These are phyloP conservation scores for Caryopteris hybrid DNA, from an alignment of 305 asterid genomes.

Conservation along the genomic window DNA sequence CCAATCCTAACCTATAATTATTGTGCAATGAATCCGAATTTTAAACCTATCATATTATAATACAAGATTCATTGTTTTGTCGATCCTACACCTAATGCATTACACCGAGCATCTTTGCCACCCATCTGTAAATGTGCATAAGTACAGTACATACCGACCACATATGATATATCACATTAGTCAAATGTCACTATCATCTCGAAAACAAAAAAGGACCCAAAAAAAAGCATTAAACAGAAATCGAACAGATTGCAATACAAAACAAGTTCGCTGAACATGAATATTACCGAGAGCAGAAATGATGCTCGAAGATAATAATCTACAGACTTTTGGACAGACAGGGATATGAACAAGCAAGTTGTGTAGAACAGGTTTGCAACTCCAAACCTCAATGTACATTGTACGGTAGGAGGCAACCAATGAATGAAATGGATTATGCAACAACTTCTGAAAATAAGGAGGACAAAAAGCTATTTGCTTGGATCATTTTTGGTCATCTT, in stretches of 20 bases:
- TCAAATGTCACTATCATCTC: not conserved
- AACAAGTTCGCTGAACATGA: not conserved
- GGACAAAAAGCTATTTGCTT: slow-evolving; percentile 31
- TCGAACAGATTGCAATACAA: not conserved
- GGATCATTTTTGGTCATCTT: slow-evolving; percentile 42
- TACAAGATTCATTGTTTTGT: too few relatives aligned
- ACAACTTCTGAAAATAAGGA: slow-evolving; percentile 6
- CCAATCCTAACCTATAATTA: too few relatives aligned
- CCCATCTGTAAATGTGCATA: too few relatives aligned
- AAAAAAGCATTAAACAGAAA: not conserved
- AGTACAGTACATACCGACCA: too few relatives aligned
- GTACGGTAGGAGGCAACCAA: slow-evolving; percentile 29
- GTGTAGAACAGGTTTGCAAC: not conserved
- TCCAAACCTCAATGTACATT: slow-evolving; percentile 10
- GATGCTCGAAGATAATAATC: not conserved
- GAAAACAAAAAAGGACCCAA: too few relatives aligned
- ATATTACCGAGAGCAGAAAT: not conserved
- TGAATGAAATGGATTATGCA: slow-evolving; percentile 42
- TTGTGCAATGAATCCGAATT: too few relatives aligned
- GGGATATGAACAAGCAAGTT: not conserved
- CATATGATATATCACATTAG: too few relatives aligned
- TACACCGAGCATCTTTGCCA: not conserved
- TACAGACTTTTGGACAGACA: not conserved
- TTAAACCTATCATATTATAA: not conserved
- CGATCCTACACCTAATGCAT: not conserved